These are phyloP conservation scores for Cyclanthera cordifolia DNA, from an alignment of 306 rosid species.

Conservation along the genomic window DNA sequence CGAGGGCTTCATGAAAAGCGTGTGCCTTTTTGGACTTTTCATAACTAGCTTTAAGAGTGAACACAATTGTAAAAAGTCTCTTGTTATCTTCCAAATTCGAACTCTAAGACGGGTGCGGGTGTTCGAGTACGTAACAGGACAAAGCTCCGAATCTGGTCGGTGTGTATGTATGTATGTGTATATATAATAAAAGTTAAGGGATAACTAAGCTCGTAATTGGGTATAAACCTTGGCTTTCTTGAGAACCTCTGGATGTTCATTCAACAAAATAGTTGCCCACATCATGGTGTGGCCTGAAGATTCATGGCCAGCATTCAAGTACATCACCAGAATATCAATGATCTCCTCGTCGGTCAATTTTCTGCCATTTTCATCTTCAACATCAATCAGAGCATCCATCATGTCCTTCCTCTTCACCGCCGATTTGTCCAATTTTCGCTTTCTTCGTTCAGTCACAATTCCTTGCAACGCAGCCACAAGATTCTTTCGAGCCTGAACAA, in stretches of 20 bases:
- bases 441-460: constrained; percentile 30
- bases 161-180: too few species aligned
- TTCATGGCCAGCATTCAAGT: constrained; percentile 81
- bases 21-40: too few species aligned
- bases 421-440: constrained; percentile 6
- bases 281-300: constrained; percentile 60
- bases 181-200: too few species aligned
- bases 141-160: too few species aligned
- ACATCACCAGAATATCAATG: constrained; percentile 45
- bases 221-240: constrained; percentile 41
- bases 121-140: too few species aligned
- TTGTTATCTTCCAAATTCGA: too few species aligned
- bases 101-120: too few species aligned
- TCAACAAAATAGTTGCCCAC: constrained; percentile 57
- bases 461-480: constrained; percentile 36
- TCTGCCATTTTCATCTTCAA: constrained; percentile 48
- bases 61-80: too few species aligned
- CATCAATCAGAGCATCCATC: constrained; percentile 52
- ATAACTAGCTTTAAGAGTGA: too few species aligned
- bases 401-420: constrained; percentile 27
- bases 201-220: not conserved
- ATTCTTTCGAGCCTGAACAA: constrained; percentile 47
- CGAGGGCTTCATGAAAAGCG: too few species aligned
- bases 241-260: constrained; percentile 31
- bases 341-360: constrained; percentile 52